phyloP scores from a whole-genome alignment of 805 yeast genomes.

The Candida suzukii region DNA sequence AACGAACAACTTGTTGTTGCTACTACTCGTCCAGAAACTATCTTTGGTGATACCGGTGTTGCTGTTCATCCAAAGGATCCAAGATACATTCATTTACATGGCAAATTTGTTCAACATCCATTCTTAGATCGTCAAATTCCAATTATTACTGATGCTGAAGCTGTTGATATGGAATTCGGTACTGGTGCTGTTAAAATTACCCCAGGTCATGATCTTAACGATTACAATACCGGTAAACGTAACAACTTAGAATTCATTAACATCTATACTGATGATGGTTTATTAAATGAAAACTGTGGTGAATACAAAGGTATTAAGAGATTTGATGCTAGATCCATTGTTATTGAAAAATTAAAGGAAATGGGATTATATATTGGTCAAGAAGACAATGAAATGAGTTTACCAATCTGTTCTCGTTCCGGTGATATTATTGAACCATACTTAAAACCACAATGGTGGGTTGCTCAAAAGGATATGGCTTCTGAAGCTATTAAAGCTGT shows the following conservation, averaged over 20 bases:
- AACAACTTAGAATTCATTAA: constrained; percentile 81
- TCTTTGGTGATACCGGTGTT: constrained; percentile 96
- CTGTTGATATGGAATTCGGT: constrained; percentile 99
- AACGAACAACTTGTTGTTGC: constrained; percentile 89
- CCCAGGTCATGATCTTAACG: constrained; percentile 97
- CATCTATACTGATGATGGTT: constrained; percentile 88
- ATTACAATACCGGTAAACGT: constrained; percentile 95
- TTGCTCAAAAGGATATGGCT: constrained; percentile 84
- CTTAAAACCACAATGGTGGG: constrained; percentile 99
- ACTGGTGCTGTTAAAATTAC: constrained; percentile 99
- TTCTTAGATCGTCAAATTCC: constrained; percentile 81
- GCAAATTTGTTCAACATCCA: constrained; percentile 87
- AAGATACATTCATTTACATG: constrained; percentile 91
- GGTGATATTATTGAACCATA: constrained; percentile 96
- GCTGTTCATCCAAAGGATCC: constrained; percentile 96
- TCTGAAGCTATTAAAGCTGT: constrained; percentile 81
- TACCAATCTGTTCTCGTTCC: constrained; percentile 92
- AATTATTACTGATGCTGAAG: constrained; percentile 81
- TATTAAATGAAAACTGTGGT: constrained; percentile 87
- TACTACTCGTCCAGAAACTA: constrained; percentile 97
- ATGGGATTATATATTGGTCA: constrained; percentile 76
- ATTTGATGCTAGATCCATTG: constrained; percentile 85
- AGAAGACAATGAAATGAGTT: constrained; percentile 90
- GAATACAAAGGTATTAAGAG: constrained; percentile 88
- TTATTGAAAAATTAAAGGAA: constrained; percentile 71